A percentile compares a stretch with the other conserved stretches of the same genome.
Evolutionary conservation across 768 basidiomycete genomes (phyloP).

Genomic region (Boletellus ananas): DNA sequence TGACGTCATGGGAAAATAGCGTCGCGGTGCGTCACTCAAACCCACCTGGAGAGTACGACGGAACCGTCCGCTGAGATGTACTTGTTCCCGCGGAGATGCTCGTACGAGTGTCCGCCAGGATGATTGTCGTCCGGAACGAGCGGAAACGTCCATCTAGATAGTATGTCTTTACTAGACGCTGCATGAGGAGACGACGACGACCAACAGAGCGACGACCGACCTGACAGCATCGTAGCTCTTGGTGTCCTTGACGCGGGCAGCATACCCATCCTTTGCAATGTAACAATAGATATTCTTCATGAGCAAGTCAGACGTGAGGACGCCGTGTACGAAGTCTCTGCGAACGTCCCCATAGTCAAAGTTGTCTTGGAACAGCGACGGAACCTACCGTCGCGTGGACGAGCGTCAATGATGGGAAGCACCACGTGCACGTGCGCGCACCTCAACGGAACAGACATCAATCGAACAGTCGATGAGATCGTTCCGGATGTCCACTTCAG

Average conservation of each 20-base stretch:
- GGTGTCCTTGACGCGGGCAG: conserved; percentile 90
- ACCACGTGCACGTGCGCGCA: conserved; percentile 28
- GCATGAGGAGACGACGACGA: neutral
- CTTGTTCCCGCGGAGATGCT: conserved; percentile 82
- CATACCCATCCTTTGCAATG: conserved; percentile 84
- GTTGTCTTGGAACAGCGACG: conserved; percentile 96
- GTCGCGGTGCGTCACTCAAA: neutral
- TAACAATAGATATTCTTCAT: conserved; percentile 95
- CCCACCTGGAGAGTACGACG: conserved; percentile 79
- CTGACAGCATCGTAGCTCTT: conserved; percentile 88
- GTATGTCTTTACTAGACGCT: conserved; percentile 75
- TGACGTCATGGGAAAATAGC: neutral
- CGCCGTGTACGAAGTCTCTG: conserved; percentile 89
- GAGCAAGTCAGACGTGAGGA: conserved; percentile 89
- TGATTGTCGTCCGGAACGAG: conserved; percentile 93
- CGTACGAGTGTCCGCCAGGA: conserved; percentile 77
- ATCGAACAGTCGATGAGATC: conserved; percentile 88
- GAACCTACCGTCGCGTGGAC: conserved; percentile 55
- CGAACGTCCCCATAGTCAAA: conserved; percentile 95
- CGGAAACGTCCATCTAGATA: conserved; percentile 93
- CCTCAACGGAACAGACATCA: conserved; percentile 93
- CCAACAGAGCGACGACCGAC: conserved; percentile 34
- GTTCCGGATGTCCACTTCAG: conserved; percentile 82
- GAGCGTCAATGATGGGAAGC: neutral
- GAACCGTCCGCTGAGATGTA: conserved; percentile 81